Evolutionary conservation across 2,329 filamentous ascomycete genomes (phyloP), one percentile per base, ranked within the genome.

Genomic region (Chaetomium strumarium): DNA sequence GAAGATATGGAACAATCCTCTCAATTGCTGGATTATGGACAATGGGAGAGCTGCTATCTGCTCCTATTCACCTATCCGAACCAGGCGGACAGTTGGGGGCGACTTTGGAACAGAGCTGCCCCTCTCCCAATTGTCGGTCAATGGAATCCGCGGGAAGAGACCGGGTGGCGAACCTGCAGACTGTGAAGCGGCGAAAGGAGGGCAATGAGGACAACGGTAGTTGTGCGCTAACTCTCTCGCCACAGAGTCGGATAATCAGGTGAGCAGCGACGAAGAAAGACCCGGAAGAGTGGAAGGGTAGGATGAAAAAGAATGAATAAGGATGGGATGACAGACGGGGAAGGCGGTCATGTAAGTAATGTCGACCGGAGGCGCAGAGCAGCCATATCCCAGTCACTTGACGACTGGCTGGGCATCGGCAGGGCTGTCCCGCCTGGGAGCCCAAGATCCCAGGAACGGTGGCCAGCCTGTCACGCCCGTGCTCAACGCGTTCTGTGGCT

Each of bases 381-480:
- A 49, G 30, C 44, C 12, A 31, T 20, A 36, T 11, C 12, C 24
- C 48, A 34, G 31, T 51, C 45, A 52, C 53, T 55, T 52, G 41
- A 55, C 16, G 46, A 45, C 49, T 43, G 45, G 53, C 49, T 49
- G 46, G 56, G 51, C 53, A 52, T 39, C 45, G 47, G 51, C 51
- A 53, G 48, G 53, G 55, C 51, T n/a, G n/a, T n/a, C n/a, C n/a
- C n/a, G n/a, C n/a, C n/a, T 48, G 48, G 48, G 42, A 43, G 49
- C 49, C 53, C 49, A 55, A 51, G 45, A 34, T 31, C 47, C 55
- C 42, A 51, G 50, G 40, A 48, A 55, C 49, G 46, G 52, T 24
- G 55, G 57, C 51, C 57, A 61, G 52, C 55, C 52, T 29, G 57
- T 58, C 55, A 55, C 58, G 56, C 53, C 51, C 52, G 55, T 49